Conservation (phyloP, 768 basidiomycete species). For the Boletellus ananas region DNA sequence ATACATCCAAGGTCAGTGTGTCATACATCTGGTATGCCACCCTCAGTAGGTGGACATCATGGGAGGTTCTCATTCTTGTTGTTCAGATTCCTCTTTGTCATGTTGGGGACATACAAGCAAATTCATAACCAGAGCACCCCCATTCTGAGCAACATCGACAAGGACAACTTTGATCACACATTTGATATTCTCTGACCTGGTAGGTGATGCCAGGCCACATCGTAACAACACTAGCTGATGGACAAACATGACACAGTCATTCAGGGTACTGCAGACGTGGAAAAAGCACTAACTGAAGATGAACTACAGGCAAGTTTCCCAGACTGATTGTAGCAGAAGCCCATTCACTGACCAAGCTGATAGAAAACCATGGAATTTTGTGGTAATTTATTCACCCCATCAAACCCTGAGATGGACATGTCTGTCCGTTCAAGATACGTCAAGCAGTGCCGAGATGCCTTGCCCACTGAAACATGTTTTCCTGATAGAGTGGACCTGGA, state of each 20-base stretch:
- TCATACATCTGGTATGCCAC: slow-evolving; percentile 5
- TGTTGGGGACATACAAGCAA: slow-evolving; percentile 11
- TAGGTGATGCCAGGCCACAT: background rate
- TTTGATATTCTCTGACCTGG: slow-evolving; percentile 10
- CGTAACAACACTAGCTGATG: no score
- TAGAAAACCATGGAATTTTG: slow-evolving; percentile 13
- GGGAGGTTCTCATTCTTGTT: background rate
- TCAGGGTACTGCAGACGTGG: slow-evolving; percentile 4
- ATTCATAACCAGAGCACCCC: slow-evolving; percentile 9
- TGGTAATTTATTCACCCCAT: background rate
- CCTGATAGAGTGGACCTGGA: background rate
- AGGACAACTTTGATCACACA: slow-evolving; percentile 10
- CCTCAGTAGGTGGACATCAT: background rate
- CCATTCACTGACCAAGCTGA: no score
- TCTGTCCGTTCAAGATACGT: slow-evolving; percentile 1
- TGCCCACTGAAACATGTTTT: background rate
- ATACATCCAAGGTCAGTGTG: slow-evolving; percentile 8
- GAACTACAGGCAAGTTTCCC: slow-evolving; percentile 5
- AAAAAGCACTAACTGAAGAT: slow-evolving; percentile 4
- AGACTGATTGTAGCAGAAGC: no score
- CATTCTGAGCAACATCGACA: slow-evolving; percentile 9
- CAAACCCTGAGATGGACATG: slow-evolving; percentile 1
- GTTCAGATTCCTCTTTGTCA: slow-evolving; percentile 4
- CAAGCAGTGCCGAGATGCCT: fast-evolving
- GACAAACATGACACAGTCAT: background rate